Evolutionary conservation across 108 stramenopile genomes (phyloP).

Genomic region (Nannochloropsis oceanica): DNA sequence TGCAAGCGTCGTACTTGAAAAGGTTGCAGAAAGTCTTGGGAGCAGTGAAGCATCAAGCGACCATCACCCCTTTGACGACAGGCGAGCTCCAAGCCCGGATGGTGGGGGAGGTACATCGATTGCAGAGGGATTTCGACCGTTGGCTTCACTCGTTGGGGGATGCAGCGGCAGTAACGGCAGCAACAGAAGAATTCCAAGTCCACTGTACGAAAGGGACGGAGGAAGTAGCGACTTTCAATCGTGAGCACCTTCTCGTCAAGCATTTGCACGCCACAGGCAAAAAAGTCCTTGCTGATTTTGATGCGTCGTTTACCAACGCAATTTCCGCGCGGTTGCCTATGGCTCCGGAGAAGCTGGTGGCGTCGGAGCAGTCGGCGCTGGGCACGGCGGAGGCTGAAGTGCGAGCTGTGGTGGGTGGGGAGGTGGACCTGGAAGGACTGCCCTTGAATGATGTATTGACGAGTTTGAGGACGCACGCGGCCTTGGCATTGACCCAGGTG

Average conservation of each 20-base stretch:
- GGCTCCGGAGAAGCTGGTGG: not conserved
- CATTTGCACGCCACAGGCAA: not conserved
- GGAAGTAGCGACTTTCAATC: not conserved
- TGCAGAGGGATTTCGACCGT: not conserved
- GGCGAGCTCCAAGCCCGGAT: not conserved
- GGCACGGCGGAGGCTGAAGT: not conserved
- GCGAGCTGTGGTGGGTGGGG: not conserved
- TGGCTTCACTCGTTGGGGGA: not conserved
- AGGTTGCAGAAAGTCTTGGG: not conserved
- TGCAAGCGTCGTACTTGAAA: not conserved
- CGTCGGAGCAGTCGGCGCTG: not conserved
- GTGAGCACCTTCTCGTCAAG: not conserved
- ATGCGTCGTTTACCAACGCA: not conserved
- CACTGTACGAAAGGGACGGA: not conserved
- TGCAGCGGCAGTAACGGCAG: not conserved
- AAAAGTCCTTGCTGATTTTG: not conserved
- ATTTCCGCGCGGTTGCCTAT: not conserved
- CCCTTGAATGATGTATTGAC: not conserved
- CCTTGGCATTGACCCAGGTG: not conserved
- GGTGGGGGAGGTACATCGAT: not conserved
- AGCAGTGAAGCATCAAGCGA: not conserved
- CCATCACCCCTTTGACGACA: not conserved
- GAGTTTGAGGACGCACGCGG: not conserved
- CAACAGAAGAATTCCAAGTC: not conserved
- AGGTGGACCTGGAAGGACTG: not conserved